Percentiles rank a stretch among this genome's conserved stretches.
Evolutionary conservation across 139 green algal genomes (phyloP).

Genomic region (Tetradesmus lagerheimii): DNA sequence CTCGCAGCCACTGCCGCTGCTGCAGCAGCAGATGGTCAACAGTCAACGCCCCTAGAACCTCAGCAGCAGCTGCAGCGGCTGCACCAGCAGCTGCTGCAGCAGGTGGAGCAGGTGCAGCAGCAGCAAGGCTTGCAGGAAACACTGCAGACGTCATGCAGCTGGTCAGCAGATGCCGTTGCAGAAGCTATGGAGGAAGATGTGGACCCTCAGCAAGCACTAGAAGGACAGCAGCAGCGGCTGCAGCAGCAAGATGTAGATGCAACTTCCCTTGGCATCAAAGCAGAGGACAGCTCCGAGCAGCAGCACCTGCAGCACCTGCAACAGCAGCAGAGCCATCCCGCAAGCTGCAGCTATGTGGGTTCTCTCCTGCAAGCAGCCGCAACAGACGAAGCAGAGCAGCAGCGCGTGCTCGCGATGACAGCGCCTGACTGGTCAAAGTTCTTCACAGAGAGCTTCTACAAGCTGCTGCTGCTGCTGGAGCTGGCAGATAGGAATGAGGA

Average conservation of each 20-base stretch:
- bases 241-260: neutral
- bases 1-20: neutral
- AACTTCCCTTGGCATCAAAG: neutral
- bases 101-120: neutral
- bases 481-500: neutral
- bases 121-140: neutral
- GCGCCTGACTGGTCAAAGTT: neutral
- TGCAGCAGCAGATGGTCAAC: neutral
- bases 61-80: neutral
- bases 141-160: neutral
- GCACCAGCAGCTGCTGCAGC: neutral
- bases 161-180: too few relatives aligned
- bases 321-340: neutral
- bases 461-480: neutral
- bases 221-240: neutral
- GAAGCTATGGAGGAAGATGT: neutral
- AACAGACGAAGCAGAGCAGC: neutral
- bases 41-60: neutral
- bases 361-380: neutral
- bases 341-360: neutral
- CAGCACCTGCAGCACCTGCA: neutral
- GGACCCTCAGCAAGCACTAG: neutral
- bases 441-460: neutral
- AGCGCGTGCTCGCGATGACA: neutral
- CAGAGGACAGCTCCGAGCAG: too few relatives aligned